Evolutionary conservation across 179 eudicot species (phyloP).

Genomic region (Vitellaria paradoxa): DNA sequence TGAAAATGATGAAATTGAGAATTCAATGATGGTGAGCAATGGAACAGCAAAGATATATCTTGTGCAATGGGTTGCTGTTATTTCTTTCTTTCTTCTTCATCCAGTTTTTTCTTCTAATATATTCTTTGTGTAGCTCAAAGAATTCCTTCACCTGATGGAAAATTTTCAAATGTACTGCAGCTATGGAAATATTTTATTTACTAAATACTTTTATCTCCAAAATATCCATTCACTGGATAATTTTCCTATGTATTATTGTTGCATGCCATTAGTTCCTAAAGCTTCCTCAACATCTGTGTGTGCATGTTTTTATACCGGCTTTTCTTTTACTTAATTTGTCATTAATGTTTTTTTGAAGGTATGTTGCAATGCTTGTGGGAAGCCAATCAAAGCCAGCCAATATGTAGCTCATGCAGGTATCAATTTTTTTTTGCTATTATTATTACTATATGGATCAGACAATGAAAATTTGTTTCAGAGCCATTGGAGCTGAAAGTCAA

Average conservation of each 20-base stretch:
- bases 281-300: background rate
- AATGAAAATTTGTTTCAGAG: background rate
- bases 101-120: background rate
- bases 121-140: background rate
- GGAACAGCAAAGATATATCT: background rate
- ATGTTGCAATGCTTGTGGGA: conserved; percentile 71
- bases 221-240: background rate
- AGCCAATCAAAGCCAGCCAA: conserved; percentile 72
- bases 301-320: background rate
- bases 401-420: conserved; percentile 75
- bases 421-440: background rate
- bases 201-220: background rate
- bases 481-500: conserved; percentile 7
- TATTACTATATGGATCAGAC: background rate
- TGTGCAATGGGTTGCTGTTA: background rate
- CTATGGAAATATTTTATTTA: background rate
- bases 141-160: conserved; percentile 1
- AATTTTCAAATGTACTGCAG: background rate
- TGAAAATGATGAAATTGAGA: background rate
- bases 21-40: background rate
- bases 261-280: conserved; percentile 3
- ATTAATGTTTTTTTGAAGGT: conserved; percentile 48
- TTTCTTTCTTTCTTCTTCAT: background rate
- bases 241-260: background rate
- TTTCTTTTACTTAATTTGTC: conserved; percentile 4